These are phyloP conservation scores for Talaromyces piceae DNA, from an alignment of 2,329 filamentous ascomycete genomes.

Conservation along the genomic window DNA sequence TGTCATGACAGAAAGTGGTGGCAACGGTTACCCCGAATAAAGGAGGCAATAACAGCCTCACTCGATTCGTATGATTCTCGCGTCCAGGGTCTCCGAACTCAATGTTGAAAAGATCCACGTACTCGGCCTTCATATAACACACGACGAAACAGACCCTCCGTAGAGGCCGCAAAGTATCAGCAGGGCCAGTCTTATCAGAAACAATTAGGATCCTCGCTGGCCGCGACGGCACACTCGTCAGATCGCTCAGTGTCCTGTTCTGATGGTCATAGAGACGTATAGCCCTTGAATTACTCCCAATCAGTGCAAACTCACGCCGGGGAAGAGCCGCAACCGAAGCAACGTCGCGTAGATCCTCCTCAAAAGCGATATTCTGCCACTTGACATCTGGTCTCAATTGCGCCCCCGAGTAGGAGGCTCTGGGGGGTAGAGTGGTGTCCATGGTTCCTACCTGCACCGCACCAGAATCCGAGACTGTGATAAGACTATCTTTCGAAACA, in stretches of 20 bases:
- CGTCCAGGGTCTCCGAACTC: slow-evolving; percentile 12
- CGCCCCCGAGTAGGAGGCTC: background rate
- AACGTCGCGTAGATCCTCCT: slow-evolving; percentile 25
- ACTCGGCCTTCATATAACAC: slow-evolving; percentile 19
- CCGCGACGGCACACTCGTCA: slow-evolving; percentile 21
- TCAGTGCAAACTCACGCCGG: slow-evolving; percentile 24
- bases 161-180: background rate
- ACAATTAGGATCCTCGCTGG: slow-evolving; percentile 24
- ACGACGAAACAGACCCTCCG: slow-evolving; percentile 20
- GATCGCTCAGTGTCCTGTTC: slow-evolving; percentile 19
- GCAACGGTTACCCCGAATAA: slow-evolving; percentile 49
- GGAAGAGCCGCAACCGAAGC: slow-evolving; percentile 24
- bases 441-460: slow-evolving; percentile 27
- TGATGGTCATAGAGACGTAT: slow-evolving; percentile 29
- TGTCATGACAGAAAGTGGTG: slow-evolving; percentile 22
- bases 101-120: slow-evolving; percentile 24
- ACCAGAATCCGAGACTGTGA: slow-evolving; percentile 24
- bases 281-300: slow-evolving; percentile 26
- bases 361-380: slow-evolving; percentile 20
- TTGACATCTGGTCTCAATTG: slow-evolving; percentile 12
- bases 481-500: slow-evolving; percentile 25
- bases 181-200: no score
- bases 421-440: slow-evolving; percentile 3
- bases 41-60: slow-evolving; percentile 27
- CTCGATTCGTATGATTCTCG: slow-evolving; percentile 20